Evolutionary conservation across 805 yeast genomes (phyloP), one percentile per base, ranked within the genome.

Genomic region (Candida piceae): DNA sequence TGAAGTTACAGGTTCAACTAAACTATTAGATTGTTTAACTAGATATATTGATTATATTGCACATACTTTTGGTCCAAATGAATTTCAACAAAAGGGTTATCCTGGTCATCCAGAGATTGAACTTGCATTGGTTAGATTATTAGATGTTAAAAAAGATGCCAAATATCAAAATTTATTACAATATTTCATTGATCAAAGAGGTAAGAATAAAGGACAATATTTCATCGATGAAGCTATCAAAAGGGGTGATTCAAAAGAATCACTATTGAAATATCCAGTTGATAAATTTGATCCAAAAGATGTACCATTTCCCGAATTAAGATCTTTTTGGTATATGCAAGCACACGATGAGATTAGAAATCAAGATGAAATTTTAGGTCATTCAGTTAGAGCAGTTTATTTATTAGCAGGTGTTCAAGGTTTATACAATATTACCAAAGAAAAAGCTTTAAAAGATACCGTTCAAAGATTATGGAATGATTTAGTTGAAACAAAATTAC

Each of bases 51-150:
- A 52, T 33, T 44, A 35, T 13, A 37, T 52, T 17, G 28, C 40
- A 15, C 19, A 31, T 10, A 31, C 32, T 3, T 52, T 52, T 35
- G 58, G 60, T 7, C 48, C 49, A 2, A 49, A 31, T 6, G 42
- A 40, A 20, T 43, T 31, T 5, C 44, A 44, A 25, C 31, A 36
- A 3, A 52, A 47, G 24, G 56, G 56, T 7, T 53, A 54, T 32
- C 53, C 55, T 7, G 60, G 60, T 6, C 60, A 54, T 27, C 46
- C 46, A 20, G 57, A 54, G 32, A 46, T 54, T 16, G 60, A 54
- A 35, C 39, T 54, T 12, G 52, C 60, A 6, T 29, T 54, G 18
- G 50, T 51, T 9, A 48, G 49, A 37, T 37, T 53, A 20, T 27
- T 41, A 7, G 40, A 42, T 15, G 35, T 50, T 5, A 45, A 35